Evolutionary conservation across 768 basidiomycete species (phyloP), one percentile per base, ranked within the genome.

Genomic region (Panaeolus papilionaceus): DNA sequence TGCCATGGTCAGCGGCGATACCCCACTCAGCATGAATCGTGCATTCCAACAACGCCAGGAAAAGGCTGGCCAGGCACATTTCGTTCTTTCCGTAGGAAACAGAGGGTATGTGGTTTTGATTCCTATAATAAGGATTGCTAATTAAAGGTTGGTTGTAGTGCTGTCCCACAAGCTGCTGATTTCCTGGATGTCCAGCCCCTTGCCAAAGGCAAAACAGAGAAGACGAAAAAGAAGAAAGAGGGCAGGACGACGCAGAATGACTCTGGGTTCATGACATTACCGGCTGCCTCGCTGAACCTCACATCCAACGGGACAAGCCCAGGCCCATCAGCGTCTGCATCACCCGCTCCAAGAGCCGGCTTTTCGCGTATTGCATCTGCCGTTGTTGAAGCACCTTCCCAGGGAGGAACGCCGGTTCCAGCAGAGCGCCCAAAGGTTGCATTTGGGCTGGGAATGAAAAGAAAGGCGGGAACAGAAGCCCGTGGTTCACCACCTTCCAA

Each of bases 1-100:
- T 67, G 92, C 95, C 10, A 98, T 98, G 96, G 89, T 86, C 18
- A 95, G 95, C 72, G 94, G 95, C 0, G 98, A 99, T 80, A 98
- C 97, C 1, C 96, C 97, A 2, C 81, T 96, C 64, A 96, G 94
- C 75, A 98, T 98, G 93, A 96, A 91, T 71, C 88, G 85, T 69
- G 96, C 96, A 12, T 99, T 99, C 83, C 92, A 96, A 75, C 88
- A 91, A 64, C 85, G 98, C 66, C 96, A 98, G 76, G 91, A 96
- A 79, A 96, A 95, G 82, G 88, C 93, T 9, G 97, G 98, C 0
- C 93, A 96, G 73, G 97, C 98, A 9, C 96, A 98, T 74, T 99
- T 99, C 79, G 93, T 99, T 18, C 78, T 99, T 67, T 95, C 94
- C 1, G 94, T 97, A 44, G 96, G 96, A 70, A 97, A 95, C 75